Conservation (phyloP, 208 protist genomes). For the Trypanosoma melophagium region DNA sequence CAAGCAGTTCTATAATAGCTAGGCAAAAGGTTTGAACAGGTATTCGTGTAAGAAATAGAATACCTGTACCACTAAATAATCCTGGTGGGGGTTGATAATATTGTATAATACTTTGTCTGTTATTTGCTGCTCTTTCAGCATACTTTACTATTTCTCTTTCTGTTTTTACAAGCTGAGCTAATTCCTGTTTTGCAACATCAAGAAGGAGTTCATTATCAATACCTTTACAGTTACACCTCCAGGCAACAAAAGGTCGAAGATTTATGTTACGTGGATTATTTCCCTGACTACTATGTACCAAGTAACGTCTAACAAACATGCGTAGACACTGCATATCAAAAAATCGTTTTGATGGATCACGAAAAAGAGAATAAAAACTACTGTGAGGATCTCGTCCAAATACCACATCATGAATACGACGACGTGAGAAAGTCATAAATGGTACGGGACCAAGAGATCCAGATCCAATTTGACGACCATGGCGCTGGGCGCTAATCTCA, state of each 20-base stretch:
- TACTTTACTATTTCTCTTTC: conserved; percentile 52
- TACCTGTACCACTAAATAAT: conserved; percentile 50
- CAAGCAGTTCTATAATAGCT: conserved; percentile 47
- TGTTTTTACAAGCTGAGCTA: conserved; percentile 60
- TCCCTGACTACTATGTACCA: conserved; percentile 72
- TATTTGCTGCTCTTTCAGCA: conserved; percentile 25
- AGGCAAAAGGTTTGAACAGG: conserved; percentile 66
- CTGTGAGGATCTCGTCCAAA: conserved; percentile 59
- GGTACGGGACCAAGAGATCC: conserved; percentile 56
- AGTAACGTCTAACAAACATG: conserved; percentile 81
- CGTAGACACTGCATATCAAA: conserved; percentile 86
- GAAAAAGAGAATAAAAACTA: conserved; percentile 66
- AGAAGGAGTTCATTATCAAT: conserved; percentile 61
- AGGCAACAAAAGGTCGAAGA: conserved; percentile 63
- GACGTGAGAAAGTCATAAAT: conserved; percentile 74
- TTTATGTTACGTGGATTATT: conserved; percentile 70
- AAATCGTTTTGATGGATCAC: conserved; percentile 36
- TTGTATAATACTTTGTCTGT: conserved; percentile 24
- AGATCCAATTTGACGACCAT: conserved; percentile 4
- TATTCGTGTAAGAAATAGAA: conserved; percentile 68
- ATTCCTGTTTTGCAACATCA: conserved; percentile 55
- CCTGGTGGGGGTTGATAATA: conserved; percentile 42
- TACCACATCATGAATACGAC: conserved; percentile 67
- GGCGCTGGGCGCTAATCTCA: background rate
- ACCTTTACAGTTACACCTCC: conserved; percentile 52